Percentiles rank a stretch among this genome's conserved stretches.
phyloP scores from a whole-genome alignment of 2,329 filamentous ascomycete species.

The Graphilbum sp. region DNA sequence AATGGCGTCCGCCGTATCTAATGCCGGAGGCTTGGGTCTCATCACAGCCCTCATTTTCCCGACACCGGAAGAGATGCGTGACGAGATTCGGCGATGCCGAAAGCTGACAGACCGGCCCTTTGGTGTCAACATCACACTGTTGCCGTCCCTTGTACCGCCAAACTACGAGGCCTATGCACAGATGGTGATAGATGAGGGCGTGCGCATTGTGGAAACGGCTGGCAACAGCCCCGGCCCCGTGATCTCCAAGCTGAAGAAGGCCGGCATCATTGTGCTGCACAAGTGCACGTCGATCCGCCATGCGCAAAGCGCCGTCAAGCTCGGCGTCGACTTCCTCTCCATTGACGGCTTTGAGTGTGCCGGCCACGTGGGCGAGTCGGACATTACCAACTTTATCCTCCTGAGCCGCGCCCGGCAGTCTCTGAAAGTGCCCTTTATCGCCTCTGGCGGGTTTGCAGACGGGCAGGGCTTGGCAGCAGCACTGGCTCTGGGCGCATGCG shows the following conservation, averaged over 20 bases:
- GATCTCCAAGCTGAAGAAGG: conserved; percentile 72
- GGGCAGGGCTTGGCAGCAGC: conserved; percentile 86
- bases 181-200: conserved; percentile 82
- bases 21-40: conserved; percentile 70
- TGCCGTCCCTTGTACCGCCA: conserved; percentile 76
- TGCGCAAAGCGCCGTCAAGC: conserved; percentile 76
- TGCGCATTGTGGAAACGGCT: conserved; percentile 57
- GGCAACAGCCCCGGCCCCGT: conserved; percentile 62
- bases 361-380: conserved; percentile 71
- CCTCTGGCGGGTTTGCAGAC: conserved; percentile 88
- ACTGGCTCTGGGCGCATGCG: conserved; percentile 74
- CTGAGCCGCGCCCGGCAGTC: conserved; percentile 71
- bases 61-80: conserved; percentile 76
- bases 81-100: conserved; percentile 79
- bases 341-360: conserved; percentile 98
- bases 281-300: conserved; percentile 97
- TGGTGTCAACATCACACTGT: conserved; percentile 86
- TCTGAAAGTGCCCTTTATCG: conserved; percentile 80
- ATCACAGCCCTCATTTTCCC: conserved; percentile 86
- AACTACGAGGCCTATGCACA: conserved; percentile 87
- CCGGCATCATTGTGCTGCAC: conserved; percentile 67
- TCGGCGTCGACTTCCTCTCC: conserved; percentile 89
- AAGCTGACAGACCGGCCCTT: conserved; percentile 68
- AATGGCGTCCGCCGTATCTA: conserved; percentile 59
- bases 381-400: conserved; percentile 83